Percentiles rank a stretch among this genome's conserved stretches.
These are phyloP conservation scores for Proliferodiscus dingleyae DNA, from an alignment of 2,329 filamentous ascomycete species.

Conservation along the genomic window DNA sequence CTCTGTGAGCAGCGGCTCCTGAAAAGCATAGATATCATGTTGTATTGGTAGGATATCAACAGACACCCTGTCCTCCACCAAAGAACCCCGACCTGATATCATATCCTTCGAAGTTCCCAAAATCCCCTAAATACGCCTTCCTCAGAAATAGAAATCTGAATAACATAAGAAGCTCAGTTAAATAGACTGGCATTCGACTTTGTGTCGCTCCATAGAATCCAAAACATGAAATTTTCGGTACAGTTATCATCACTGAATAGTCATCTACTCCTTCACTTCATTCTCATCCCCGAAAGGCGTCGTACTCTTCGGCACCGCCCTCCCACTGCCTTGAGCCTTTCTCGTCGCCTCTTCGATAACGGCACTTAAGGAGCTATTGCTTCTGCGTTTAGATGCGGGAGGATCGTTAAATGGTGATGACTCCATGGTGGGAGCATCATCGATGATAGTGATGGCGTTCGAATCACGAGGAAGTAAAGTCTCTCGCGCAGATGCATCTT, in stretches of 20 bases:
- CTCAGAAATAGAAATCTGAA: too few species aligned
- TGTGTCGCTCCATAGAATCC: slow-evolving; percentile 3
- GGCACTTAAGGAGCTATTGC: slow-evolving; percentile 46
- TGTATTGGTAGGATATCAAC: slow-evolving; percentile 9
- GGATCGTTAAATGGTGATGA: slow-evolving; percentile 58
- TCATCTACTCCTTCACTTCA: slow-evolving; percentile 43
- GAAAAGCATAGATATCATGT: slow-evolving; percentile 10
- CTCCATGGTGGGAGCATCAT: slow-evolving; percentile 45
- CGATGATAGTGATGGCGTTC: slow-evolving; percentile 44
- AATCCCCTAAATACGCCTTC: slow-evolving; percentile 15
- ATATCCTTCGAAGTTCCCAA: slow-evolving; percentile 1
- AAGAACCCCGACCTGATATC: slow-evolving; percentile 8
- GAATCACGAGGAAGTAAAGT: slow-evolving; percentile 35
- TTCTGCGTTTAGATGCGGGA: slow-evolving; percentile 35
- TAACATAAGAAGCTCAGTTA: slow-evolving; percentile 22
- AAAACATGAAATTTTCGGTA: slow-evolving; percentile 9
- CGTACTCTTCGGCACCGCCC: slow-evolving; percentile 33
- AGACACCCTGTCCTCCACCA: slow-evolving; percentile 3
- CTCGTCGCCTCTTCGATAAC: slow-evolving; percentile 50
- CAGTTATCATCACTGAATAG: slow-evolving; percentile 5
- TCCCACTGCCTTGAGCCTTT: slow-evolving; percentile 28
- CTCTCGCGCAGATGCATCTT: slow-evolving; percentile 13
- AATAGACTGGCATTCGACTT: slow-evolving; percentile 8
- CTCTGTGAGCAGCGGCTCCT: neutral
- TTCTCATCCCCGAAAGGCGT: slow-evolving; percentile 57